Conservation (phyloP, 2,329 filamentous ascomycete genomes). For the Aspergillus brasiliensis region DNA sequence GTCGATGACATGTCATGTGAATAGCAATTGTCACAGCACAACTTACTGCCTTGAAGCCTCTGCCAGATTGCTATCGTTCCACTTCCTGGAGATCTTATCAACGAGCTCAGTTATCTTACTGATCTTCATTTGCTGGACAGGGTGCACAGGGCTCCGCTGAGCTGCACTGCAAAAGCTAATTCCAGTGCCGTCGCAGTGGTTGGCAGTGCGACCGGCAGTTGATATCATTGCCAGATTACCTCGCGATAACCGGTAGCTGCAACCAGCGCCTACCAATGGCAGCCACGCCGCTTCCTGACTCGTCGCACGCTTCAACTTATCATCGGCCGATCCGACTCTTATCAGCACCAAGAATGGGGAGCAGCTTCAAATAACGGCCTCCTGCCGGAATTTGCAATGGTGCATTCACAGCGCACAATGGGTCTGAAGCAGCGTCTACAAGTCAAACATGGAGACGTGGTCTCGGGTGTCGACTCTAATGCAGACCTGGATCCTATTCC, state of each 20-base stretch:
- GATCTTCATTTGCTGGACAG: neutral
- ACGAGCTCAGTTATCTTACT: too few relatives aligned
- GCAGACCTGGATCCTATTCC: constrained; percentile 16
- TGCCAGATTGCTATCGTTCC: too few relatives aligned
- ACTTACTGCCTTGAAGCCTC: too few relatives aligned
- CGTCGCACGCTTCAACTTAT: neutral
- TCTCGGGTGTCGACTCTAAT: constrained; percentile 12
- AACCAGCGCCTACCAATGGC: neutral
- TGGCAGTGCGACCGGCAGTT: neutral
- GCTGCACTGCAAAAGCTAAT: too few relatives aligned
- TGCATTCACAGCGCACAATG: constrained; percentile 1
- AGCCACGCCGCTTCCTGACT: neutral
- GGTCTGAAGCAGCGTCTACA: constrained; percentile 14
- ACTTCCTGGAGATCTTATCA: too few relatives aligned
- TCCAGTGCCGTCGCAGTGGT: too few relatives aligned
- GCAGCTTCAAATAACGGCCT: neutral
- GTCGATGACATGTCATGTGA: neutral
- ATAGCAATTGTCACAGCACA: too few relatives aligned
- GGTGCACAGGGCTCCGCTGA: neutral
- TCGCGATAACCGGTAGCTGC: neutral
- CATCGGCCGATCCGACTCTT: neutral
- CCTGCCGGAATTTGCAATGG: neutral
- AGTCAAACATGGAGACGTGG: constrained; percentile 15
- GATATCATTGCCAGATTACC: neutral
- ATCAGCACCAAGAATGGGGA: neutral